phyloP scores from a whole-genome alignment of 345 rosid species.

The Brassica nigra region DNA sequence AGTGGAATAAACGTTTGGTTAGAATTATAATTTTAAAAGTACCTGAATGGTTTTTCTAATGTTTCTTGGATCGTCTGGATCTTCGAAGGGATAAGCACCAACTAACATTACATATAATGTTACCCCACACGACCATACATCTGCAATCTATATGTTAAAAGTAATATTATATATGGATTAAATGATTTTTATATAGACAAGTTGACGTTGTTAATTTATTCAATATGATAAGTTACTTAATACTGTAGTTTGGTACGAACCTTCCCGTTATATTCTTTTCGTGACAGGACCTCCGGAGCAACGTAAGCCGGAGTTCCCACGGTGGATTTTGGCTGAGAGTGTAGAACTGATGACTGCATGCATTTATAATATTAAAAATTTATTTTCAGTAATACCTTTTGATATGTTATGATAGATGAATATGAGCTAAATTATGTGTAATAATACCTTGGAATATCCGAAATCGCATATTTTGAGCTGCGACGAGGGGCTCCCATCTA shows the following conservation, averaged over 20 bases:
- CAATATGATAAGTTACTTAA: not conserved
- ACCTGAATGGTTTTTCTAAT: slow-evolving; percentile 81
- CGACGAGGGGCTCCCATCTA: slow-evolving; percentile 75
- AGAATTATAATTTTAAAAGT: not conserved
- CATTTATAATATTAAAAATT: not conserved
- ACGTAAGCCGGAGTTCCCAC: slow-evolving; percentile 97
- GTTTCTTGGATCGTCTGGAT: slow-evolving; percentile 74
- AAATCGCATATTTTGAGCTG: slow-evolving; percentile 91
- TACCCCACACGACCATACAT: slow-evolving; percentile 93
- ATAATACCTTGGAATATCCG: slow-evolving; percentile 76
- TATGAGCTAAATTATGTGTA: not conserved
- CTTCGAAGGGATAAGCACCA: slow-evolving; percentile 89
- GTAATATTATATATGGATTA: not conserved
- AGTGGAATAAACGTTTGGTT: slow-evolving; percentile 23
- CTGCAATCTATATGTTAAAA: slow-evolving; percentile 55
- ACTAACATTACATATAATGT: slow-evolving; percentile 83
- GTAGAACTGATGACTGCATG: slow-evolving; percentile 71
- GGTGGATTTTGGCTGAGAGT: slow-evolving; percentile 92
- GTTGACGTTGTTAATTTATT: slow-evolving; percentile 19
- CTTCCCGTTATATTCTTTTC: slow-evolving; percentile 85
- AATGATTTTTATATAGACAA: slow-evolving; percentile 18
- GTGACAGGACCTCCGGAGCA: slow-evolving; percentile 80
- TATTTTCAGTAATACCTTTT: not conserved
- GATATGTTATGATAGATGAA: not conserved
- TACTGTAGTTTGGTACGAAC: slow-evolving; percentile 33